Base-by-base conservation (phyloP, 2,329 filamentous ascomycete species). In the Fusarium siculi region DNA sequence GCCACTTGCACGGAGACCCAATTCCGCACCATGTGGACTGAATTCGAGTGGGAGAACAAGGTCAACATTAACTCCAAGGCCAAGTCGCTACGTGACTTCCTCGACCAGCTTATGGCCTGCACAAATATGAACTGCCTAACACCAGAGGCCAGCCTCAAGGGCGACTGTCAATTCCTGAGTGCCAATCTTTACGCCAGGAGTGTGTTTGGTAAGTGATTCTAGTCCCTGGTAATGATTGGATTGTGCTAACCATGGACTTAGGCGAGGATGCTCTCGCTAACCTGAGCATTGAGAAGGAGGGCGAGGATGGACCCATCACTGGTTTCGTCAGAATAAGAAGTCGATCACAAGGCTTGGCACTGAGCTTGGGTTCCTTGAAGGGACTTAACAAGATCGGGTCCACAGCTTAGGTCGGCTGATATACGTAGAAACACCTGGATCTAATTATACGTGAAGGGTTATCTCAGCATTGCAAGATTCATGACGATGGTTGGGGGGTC, bases 1-100 rank as follows among this genome's bases (percentile, higher is more conserved):
- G 96, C 96, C 11, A 92, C 95, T 21, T 99, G 96, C 87, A 96
- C 94, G 9, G 96, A 99, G 87, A 98, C 96, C 16, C 95, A 98
- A 80, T 99, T 99, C 91, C 91, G 96, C 68, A 97, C 94, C n/a
- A 99, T 99, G 96, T 99, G 96, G 96, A 99, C 96, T 42, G 96
- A 99, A 81, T 99, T 99, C 76, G 96, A 99, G 82, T 99, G 96
- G 96, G 96, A 99, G 87, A 99, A 99, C 86, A 99, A 99, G 89
- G 96, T 99, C 83, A 99, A 99, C 85, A 98, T 99, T 85, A 98
- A 98, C 85, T 97, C 94, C 73, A 98, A 98, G 87, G 94, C 94
- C 75, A 97, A 96, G 86, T 93, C 90, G 34, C 87, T 99, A 69
- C 91, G 96, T 55, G 94, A 97, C 25, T 99, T 99, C 90, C 85